These are phyloP conservation scores for Cladosporium halotolerans DNA, from an alignment of 2,329 filamentous ascomycete species.

Conservation along the genomic window DNA sequence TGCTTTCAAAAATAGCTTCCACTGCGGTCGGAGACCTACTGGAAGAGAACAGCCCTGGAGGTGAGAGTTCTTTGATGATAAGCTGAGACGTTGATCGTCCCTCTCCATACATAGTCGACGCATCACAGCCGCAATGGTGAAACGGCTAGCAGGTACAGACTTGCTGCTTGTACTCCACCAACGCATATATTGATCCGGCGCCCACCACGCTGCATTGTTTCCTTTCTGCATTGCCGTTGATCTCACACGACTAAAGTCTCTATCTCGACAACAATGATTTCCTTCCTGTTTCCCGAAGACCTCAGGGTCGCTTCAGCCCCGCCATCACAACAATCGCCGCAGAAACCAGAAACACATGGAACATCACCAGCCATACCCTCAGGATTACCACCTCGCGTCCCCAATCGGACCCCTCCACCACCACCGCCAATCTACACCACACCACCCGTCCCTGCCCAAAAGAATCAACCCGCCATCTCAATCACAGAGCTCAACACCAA, in stretches of 20 bases:
- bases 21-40: background rate
- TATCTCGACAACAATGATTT: background rate
- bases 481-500: background rate
- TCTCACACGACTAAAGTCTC: background rate
- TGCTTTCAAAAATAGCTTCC: background rate
- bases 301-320: background rate
- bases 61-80: background rate
- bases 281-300: conserved; percentile 8
- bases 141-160: background rate
- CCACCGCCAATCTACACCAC: background rate
- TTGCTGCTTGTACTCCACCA: too few species aligned
- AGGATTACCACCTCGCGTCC: background rate
- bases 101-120: background rate
- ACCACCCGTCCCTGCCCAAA: background rate
- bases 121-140: background rate
- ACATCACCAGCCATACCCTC: background rate
- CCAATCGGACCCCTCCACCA: background rate
- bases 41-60: background rate
- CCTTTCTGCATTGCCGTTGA: background rate
- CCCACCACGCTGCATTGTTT: background rate
- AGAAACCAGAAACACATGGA: background rate
- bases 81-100: background rate
- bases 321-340: background rate
- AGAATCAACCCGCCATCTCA: background rate
- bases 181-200: background rate